These are phyloP conservation scores for Abrus pulchellus DNA, from an alignment of 306 rosid genomes.

Conservation along the genomic window DNA sequence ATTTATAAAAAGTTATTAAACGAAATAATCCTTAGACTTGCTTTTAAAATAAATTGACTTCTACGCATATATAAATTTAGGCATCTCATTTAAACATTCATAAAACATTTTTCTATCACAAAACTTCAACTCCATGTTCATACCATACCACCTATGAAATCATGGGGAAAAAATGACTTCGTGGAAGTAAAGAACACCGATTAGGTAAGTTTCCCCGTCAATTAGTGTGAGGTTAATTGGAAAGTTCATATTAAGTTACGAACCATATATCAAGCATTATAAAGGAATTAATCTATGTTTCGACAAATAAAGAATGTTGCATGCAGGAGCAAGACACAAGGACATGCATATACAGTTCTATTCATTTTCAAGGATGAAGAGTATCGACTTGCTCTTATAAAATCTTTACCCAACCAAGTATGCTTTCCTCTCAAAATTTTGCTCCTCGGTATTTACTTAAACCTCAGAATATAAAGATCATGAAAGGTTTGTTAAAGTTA, in stretches of 20 bases:
- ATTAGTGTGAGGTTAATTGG: background rate
- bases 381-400: background rate
- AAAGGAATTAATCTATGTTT: background rate
- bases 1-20: no score
- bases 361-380: background rate
- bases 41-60: no score
- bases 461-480: background rate
- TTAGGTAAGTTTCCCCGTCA: background rate
- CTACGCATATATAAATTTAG: no score
- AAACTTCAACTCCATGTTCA: conserved; percentile 23
- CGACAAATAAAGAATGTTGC: background rate
- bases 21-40: no score
- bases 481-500: no score
- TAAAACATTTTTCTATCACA: background rate
- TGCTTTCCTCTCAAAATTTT: background rate
- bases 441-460: background rate
- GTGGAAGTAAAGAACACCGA: background rate
- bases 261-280: background rate
- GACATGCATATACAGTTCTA: background rate
- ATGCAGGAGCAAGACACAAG: background rate
- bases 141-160: background rate
- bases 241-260: background rate
- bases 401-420: background rate
- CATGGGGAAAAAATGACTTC: conserved; percentile 12
- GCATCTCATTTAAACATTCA: no score